Evolutionary conservation across 2,329 filamentous ascomycete genomes (phyloP).

Genomic region (Exophiala xenobiotica): DNA sequence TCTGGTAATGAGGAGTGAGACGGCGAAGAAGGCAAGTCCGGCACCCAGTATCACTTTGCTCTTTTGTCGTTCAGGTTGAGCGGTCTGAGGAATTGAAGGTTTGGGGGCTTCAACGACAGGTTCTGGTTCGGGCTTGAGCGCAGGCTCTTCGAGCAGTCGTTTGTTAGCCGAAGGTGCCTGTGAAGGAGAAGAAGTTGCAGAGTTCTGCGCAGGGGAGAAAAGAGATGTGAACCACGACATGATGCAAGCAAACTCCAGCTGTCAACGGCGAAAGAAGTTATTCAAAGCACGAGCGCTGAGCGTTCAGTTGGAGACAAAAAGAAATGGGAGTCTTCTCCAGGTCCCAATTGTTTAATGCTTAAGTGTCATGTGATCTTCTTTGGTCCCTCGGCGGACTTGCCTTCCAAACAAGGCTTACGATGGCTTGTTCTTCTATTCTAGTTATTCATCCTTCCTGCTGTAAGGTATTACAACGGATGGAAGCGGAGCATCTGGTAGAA

Average conservation of each 20-base stretch:
- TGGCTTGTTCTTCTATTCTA: no score
- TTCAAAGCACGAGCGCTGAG: neutral
- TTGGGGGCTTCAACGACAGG: slow-evolving; percentile 2
- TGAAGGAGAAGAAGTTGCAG: slow-evolving; percentile 2
- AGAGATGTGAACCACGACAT: slow-evolving; percentile 32
- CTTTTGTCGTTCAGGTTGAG: slow-evolving; percentile 36
- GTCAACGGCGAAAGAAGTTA: neutral
- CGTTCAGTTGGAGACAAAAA: neutral
- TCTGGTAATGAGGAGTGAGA: slow-evolving; percentile 70
- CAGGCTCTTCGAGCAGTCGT: slow-evolving; percentile 23
- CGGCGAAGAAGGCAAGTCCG: slow-evolving; percentile 71
- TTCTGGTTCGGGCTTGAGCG: slow-evolving; percentile 1
- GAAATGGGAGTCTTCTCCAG: neutral
- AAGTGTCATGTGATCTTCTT: no score
- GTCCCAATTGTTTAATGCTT: no score
- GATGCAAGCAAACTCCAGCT: neutral
- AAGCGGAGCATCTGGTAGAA: no score
- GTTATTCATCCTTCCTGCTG: no score
- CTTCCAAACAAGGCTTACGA: no score
- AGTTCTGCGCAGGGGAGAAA: slow-evolving; percentile 20
- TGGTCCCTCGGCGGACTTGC: no score
- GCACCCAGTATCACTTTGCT: slow-evolving; percentile 67
- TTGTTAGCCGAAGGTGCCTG: slow-evolving; percentile 12
- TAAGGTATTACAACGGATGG: no score
- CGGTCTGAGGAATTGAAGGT: slow-evolving; percentile 10